Percentiles rank a stretch among this genome's conserved stretches.
These are phyloP conservation scores for Plasmodium falciparum DNA, from an alignment of 169 alveolate genomes.

Conservation along the genomic window DNA sequence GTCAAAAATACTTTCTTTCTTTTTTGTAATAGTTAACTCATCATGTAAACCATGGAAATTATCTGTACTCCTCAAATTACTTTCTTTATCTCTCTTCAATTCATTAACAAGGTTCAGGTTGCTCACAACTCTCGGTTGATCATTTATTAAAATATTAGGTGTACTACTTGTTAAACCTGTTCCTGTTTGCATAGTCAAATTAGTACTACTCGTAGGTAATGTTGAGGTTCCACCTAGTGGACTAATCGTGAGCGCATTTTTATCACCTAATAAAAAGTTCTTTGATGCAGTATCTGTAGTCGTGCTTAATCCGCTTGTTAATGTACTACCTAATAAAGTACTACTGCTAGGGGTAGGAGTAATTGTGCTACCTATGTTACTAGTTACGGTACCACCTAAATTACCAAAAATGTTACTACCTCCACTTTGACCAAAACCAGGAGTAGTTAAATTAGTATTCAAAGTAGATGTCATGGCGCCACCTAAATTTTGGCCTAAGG, in stretches of 20 bases:
- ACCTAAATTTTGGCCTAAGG: constrained; percentile 40
- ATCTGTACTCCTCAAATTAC: not conserved
- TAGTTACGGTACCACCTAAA: constrained; percentile 24
- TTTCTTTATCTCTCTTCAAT: constrained; percentile 35
- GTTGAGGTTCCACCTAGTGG: not conserved
- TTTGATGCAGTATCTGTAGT: not conserved
- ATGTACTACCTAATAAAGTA: not conserved
- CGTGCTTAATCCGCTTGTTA: not conserved
- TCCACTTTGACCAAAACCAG: constrained; percentile 6
- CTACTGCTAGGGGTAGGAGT: not conserved
- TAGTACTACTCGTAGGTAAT: no score
- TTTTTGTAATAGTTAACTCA: constrained; percentile 49
- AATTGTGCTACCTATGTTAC: constrained; percentile 17
- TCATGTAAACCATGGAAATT: constrained; percentile 9
- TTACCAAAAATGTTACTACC: constrained; percentile 24
- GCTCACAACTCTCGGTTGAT: not conserved
- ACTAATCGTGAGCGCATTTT: not conserved
- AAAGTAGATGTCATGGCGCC: constrained; percentile 15
- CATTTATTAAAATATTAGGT: constrained; percentile 4
- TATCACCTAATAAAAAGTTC: constrained; percentile 14
- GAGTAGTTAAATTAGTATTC: constrained; percentile 9
- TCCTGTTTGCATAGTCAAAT: not conserved
- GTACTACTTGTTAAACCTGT: constrained; percentile 7
- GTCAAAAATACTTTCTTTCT: constrained; percentile 38
- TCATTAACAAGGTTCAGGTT: not conserved